Evolutionary conservation across 768 basidiomycete species (phyloP).

Genomic region (Trametes cubensis): DNA sequence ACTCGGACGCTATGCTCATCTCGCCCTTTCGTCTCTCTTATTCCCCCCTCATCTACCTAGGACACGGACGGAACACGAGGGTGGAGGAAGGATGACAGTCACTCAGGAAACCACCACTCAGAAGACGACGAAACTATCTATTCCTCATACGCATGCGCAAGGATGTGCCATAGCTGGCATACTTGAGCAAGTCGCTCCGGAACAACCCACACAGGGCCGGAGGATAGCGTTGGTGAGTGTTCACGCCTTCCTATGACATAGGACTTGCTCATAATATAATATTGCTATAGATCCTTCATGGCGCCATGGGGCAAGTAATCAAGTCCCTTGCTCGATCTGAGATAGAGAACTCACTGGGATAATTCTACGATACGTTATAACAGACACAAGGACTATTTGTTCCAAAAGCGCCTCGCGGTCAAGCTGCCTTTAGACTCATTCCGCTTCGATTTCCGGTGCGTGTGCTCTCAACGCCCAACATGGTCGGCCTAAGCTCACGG

Average conservation of each 20-base stretch:
- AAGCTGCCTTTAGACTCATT: constrained; percentile 77
- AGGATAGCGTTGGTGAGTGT: constrained; percentile 66
- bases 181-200: constrained; percentile 60
- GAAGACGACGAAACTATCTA: constrained; percentile 30
- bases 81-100: constrained; percentile 1
- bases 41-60: not conserved
- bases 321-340: too few relatives aligned
- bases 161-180: constrained; percentile 42
- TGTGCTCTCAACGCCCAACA: not conserved
- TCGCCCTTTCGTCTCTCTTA: not conserved
- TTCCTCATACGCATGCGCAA: constrained; percentile 19
- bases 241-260: constrained; percentile 14
- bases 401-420: constrained; percentile 70
- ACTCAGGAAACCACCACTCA: constrained; percentile 23
- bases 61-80: not conserved
- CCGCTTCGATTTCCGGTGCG: constrained; percentile 84
- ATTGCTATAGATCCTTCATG: constrained; percentile 70
- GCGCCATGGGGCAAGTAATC: constrained; percentile 67
- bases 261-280: too few relatives aligned
- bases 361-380: not conserved
- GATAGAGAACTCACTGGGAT: not conserved
- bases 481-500: not conserved
- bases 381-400: constrained; percentile 87
- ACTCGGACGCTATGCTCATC: not conserved
- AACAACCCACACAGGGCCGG: constrained; percentile 53